Evolutionary conservation across 208 protist species (phyloP).

Genomic region (Crithidia fasciculata): DNA sequence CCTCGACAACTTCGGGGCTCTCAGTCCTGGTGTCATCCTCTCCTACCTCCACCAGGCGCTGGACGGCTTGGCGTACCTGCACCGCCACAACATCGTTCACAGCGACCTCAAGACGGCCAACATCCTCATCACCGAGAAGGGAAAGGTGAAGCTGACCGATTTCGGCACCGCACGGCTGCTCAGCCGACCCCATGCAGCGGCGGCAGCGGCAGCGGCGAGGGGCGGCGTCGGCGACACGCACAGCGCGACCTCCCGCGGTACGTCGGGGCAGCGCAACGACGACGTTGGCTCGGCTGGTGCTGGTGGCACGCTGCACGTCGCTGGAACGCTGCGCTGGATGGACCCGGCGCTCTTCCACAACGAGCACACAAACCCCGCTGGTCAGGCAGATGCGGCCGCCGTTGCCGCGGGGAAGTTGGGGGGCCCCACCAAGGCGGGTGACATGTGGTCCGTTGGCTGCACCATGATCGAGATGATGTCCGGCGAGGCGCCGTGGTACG

Average conservation of each 20-base stretch:
- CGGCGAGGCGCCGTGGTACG: constrained; percentile 83
- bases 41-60: constrained; percentile 86
- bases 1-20: constrained; percentile 89
- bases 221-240: constrained; percentile 12
- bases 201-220: constrained; percentile 13
- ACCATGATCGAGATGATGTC: constrained; percentile 92
- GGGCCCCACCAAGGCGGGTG: constrained; percentile 80
- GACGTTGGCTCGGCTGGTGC: constrained; percentile 19
- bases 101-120: constrained; percentile 92
- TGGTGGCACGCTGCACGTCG: constrained; percentile 62
- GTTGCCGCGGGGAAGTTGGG: background rate
- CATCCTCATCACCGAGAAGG: constrained; percentile 90
- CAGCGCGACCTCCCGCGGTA: constrained; percentile 14
- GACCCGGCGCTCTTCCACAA: constrained; percentile 80
- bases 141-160: constrained; percentile 87
- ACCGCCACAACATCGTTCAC: constrained; percentile 90
- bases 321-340: constrained; percentile 91
- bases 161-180: constrained; percentile 90
- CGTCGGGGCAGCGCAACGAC: constrained; percentile 28
- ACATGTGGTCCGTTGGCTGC: constrained; percentile 93
- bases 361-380: constrained; percentile 14
- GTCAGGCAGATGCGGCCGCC: background rate
- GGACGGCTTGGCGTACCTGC: constrained; percentile 87
- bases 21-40: constrained; percentile 82
- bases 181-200: constrained; percentile 46